phyloP scores from a whole-genome alignment of 352 stramenopile species.

The Phytophthora syringae region DNA sequence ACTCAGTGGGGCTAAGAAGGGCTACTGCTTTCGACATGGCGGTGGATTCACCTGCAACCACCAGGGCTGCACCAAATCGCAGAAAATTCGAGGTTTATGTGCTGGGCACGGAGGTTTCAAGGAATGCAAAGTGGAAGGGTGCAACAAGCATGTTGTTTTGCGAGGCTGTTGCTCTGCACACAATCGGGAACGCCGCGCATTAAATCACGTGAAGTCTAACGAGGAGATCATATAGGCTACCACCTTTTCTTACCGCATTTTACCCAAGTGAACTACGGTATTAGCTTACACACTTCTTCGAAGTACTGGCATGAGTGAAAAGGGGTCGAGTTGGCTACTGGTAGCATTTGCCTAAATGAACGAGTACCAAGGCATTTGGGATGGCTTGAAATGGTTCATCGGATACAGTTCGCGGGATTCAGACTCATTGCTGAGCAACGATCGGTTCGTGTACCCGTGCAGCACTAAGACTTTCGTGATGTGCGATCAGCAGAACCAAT shows the following conservation, averaged over 20 bases:
- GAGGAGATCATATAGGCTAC: not conserved
- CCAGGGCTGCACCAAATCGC: conserved; percentile 9
- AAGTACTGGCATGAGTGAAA: no score
- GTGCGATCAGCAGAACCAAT: no score
- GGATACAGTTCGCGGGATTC: not conserved
- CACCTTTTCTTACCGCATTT: no score
- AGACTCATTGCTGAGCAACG: not conserved
- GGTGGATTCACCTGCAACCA: not conserved
- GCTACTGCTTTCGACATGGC: conserved; percentile 15
- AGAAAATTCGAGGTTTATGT: conserved; percentile 1
- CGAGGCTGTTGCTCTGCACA: not conserved
- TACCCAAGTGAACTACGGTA: no score
- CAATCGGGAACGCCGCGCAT: not conserved
- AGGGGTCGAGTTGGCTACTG: no score
- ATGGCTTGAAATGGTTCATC: not conserved
- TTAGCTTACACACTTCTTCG: no score
- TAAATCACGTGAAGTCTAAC: not conserved
- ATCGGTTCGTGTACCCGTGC: no score
- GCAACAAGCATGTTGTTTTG: not conserved
- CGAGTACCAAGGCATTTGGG: not conserved
- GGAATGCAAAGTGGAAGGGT: conserved; percentile 9
- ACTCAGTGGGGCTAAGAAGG: not conserved
- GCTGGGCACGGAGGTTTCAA: conserved; percentile 3
- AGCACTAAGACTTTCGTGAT: no score
- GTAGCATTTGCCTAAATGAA: no score